Base-by-base conservation (phyloP, 139 green algal genomes). In the Volvox reticuliferus region DNA sequence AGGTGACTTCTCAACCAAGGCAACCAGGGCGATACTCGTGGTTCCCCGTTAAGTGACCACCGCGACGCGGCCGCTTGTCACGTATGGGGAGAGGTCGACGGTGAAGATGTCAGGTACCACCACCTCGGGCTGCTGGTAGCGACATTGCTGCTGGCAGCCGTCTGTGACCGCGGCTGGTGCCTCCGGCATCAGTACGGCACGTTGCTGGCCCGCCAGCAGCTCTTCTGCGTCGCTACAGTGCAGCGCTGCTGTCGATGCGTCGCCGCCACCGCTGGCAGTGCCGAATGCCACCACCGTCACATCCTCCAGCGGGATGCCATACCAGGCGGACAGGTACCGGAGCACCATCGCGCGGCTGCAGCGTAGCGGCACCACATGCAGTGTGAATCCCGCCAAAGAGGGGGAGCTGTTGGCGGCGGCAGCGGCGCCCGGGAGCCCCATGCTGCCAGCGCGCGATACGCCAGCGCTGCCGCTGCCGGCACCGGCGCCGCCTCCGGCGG, bases 321-420 rank as follows among this genome's bases (percentile, higher is more conserved):
- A 94, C 33, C 91, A 84, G 71, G 93, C 87, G 33, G 96, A 93
- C 13, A 98, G 89, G 92, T 94, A 97, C 79, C 97, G 95, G 88
- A 98, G 93, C 1, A 97, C 97, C 65, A 99, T 94, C 1, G 97
- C 86, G 21, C 97, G 95, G 44, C 73, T 95, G 83, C 93, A 95
- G 36, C 97, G 95, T 88, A 98, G 88, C 33, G 97, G 97, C 9
- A 96, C 98, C 89, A 98, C 93, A 92, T 99, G 97, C 89, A 99
- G 91, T 68, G 86, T 82, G 37, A 87, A 71, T 69, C 75, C 81
- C 12, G 0, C 88, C 13, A 19, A n/a, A 50, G 22, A 75, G 44
- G 61, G 5, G 30, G n/a, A 71, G 28, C 69, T 21, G 28, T 26
- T 36, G 89, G n/a, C 50, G 75, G 32, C 73, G 21, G 75, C 0